phyloP scores from a whole-genome alignment of 2,329 filamentous ascomycete species.

The Blumeriella jaapii region DNA sequence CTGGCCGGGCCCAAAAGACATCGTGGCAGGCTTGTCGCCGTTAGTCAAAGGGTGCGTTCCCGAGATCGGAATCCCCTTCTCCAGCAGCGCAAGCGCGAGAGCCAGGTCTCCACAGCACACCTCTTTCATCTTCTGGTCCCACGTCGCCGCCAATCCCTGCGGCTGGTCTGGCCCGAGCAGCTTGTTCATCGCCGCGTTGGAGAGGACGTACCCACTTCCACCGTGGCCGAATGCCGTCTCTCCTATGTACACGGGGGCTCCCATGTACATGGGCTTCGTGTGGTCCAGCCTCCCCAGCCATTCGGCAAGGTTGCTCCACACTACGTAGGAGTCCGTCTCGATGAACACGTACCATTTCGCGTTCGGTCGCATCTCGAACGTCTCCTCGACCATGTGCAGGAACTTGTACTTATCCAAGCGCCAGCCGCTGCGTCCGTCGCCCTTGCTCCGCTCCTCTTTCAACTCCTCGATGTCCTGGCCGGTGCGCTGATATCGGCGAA shows the following conservation, averaged over 20 bases:
- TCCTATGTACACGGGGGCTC: conserved; percentile 33
- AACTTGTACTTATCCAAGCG: conserved; percentile 52
- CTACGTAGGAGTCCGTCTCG: conserved; percentile 46
- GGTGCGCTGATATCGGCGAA: conserved; percentile 33
- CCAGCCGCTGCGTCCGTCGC: conserved; percentile 33
- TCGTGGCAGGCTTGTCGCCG: conserved; percentile 42
- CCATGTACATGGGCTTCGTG: conserved; percentile 34
- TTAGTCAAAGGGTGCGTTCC: conserved; percentile 42
- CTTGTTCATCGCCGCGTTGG: conserved; percentile 38
- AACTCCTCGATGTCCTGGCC: conserved; percentile 35
- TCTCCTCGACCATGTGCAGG: conserved; percentile 45
- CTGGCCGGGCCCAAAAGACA: conserved; percentile 25
- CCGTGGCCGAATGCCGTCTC: conserved; percentile 41
- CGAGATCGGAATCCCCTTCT: conserved; percentile 33
- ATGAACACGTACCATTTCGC: conserved; percentile 50
- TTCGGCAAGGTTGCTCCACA: conserved; percentile 39
- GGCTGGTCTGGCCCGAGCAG: conserved; percentile 32
- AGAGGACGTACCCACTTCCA: conserved; percentile 43
- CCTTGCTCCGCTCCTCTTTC: conserved; percentile 8
- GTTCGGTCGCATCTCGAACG: conserved; percentile 37
- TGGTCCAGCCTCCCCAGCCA: conserved; percentile 37
- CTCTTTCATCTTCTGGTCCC: conserved; percentile 31
- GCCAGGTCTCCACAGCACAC: conserved; percentile 43
- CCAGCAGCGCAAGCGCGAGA: conserved; percentile 35
- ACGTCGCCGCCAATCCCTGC: conserved; percentile 34